phyloP scores from a whole-genome alignment of 177 flowering plant genomes.

The Telopea speciosissima region DNA sequence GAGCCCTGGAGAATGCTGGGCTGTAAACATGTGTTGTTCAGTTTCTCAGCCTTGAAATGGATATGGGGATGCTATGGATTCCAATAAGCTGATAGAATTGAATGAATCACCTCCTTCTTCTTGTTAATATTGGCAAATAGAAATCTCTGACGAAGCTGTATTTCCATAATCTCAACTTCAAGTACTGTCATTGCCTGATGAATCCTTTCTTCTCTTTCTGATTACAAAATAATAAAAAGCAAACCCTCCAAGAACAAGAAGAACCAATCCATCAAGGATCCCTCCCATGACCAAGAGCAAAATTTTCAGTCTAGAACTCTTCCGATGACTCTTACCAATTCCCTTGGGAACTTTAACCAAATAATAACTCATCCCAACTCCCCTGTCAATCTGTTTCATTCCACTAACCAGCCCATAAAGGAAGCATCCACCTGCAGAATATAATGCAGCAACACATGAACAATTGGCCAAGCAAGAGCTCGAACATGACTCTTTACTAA shows the following conservation, averaged over 20 bases:
- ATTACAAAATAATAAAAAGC: conserved; percentile 37
- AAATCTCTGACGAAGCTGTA: no score
- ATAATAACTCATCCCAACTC: conserved; percentile 30
- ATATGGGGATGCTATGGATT: no score
- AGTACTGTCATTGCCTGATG: conserved; percentile 5
- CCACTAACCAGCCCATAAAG: conserved; percentile 59
- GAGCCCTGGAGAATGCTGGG: no score
- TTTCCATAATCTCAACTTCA: neutral
- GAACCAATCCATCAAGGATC: conserved; percentile 50
- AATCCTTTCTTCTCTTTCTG: conserved; percentile 35
- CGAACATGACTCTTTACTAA: conserved; percentile 47
- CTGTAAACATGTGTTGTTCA: no score
- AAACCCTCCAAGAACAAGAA: conserved; percentile 56
- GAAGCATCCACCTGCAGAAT: conserved; percentile 35
- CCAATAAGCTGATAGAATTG: no score
- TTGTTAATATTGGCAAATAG: no score
- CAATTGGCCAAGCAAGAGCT: conserved; percentile 56
- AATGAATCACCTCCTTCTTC: no score
- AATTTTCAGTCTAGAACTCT: conserved; percentile 30
- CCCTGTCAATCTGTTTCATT: conserved; percentile 43
- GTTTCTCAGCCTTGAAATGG: no score
- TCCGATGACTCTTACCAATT: conserved; percentile 12
- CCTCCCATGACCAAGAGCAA: conserved; percentile 53
- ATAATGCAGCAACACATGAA: conserved; percentile 48
- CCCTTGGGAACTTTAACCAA: conserved; percentile 68